Percentiles rank a stretch among this genome's conserved stretches.
phyloP scores from a whole-genome alignment of 495 filamentous ascomycete species.

The Lophiostoma macrostomum region DNA sequence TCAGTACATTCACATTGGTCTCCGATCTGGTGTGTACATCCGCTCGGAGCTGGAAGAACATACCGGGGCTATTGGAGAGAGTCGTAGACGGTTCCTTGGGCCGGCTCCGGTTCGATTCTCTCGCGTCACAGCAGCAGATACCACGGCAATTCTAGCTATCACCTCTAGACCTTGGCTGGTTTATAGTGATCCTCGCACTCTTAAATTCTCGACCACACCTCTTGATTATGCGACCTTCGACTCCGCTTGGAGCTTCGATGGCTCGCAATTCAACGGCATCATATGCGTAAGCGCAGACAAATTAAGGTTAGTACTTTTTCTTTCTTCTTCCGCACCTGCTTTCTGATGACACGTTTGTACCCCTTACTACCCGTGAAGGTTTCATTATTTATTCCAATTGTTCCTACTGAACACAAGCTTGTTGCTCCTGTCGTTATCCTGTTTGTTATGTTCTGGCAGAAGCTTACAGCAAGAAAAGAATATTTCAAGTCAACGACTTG shows the following conservation, averaged over 20 bases:
- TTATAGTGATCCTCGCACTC: constrained; percentile 79
- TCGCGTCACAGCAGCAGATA: constrained; percentile 75
- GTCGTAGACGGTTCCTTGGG: constrained; percentile 88
- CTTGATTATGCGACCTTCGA: constrained; percentile 83
- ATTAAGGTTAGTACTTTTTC: constrained; percentile 64
- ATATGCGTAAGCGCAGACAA: constrained; percentile 91
- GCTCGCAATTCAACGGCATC: constrained; percentile 89
- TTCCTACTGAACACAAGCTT: constrained; percentile 62
- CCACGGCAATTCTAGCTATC: constrained; percentile 83
- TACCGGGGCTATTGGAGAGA: constrained; percentile 91
- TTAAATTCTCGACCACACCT: constrained; percentile 85
- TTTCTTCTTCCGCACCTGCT: constrained; percentile 36
- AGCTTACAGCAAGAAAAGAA: constrained; percentile 52
- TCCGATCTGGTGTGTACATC: constrained; percentile 92
- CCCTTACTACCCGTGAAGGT: constrained; percentile 30
- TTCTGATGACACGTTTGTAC: constrained; percentile 66
- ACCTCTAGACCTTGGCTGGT: constrained; percentile 91
- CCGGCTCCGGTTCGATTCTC: constrained; percentile 85
- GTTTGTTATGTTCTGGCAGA: neutral
- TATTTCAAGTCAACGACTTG: constrained; percentile 85
- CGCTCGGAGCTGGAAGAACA: constrained; percentile 90
- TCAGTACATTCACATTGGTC: constrained; percentile 88
- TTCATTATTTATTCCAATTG: constrained; percentile 61
- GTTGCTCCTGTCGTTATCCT: no score
- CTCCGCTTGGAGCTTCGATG: constrained; percentile 94